Base-by-base conservation (phyloP, 1,139 yeast genomes). In the Pichia sp. region DNA sequence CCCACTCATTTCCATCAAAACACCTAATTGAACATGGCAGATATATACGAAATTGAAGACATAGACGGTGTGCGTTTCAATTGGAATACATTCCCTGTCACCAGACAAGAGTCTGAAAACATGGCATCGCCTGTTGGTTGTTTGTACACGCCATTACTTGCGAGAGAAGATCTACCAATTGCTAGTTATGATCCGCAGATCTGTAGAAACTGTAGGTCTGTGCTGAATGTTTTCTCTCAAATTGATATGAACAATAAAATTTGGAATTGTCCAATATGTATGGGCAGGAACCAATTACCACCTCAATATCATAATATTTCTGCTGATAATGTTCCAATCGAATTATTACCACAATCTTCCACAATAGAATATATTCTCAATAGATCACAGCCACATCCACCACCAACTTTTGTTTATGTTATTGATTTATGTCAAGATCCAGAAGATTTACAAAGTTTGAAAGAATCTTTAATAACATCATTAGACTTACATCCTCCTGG, bases 91-190 rank as follows among this genome's bases (percentile, higher is more conserved):
- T 69, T 77, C 49, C 98, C 98, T 26, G 80, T 86, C 39, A 84
- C 96, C 41, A 81, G 88, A 56, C 76, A 79, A 39, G 99, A 91
- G 64, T 94, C 96, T 17, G 79, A 80, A 53, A 84, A 93, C 53
- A 83, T 89, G 55, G 95, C 91, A 20, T 93, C 91, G 31, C 98
- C 99, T 15, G 81, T 93, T 26, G 95, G 97, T 31, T 84, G 96
- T 45, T 68, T 91, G 50, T 91, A 89, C 68, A 88, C 97, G 14
- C 99, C 99, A 12, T 73, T 93, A 55, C 78, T 84, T 60, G 77
- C 74, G 45, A 75, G 88, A 54, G 83, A 83, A 46, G 91, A 83
- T 51, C 69, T 89, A 51, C 82, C 91, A 17, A 66, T 84, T 40
- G 91, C 94, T 42, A 79, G 78, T 53, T 88, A 91, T 62, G 96